These are phyloP conservation scores for Parasarocladium wereldwijsianum DNA, from an alignment of 2,329 filamentous ascomycete genomes.

Conservation along the genomic window DNA sequence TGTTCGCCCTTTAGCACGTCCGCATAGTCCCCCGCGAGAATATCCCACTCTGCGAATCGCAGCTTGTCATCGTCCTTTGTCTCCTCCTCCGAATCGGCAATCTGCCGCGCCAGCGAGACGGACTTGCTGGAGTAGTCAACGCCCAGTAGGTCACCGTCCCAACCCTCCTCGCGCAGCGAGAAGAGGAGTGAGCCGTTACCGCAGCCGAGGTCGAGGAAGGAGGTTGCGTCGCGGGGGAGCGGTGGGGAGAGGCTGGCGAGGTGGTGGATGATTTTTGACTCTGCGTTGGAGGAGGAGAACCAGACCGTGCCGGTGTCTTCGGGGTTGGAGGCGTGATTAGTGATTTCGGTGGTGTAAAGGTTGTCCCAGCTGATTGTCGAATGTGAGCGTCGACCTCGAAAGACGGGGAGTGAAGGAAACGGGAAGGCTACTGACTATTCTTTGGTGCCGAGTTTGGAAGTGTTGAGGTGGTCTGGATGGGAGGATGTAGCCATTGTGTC, in stretches of 20 bases:
- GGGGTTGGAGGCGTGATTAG: conserved; percentile 57
- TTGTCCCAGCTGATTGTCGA: conserved; percentile 65
- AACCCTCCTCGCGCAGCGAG: conserved; percentile 50
- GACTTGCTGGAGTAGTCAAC: conserved; percentile 76
- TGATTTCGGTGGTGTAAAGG: conserved; percentile 56
- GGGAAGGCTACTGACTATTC: conserved; percentile 53
- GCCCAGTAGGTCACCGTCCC: conserved; percentile 59
- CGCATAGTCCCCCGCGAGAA: conserved; percentile 30
- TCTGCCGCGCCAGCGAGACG: conserved; percentile 55
- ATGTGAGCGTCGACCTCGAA: conserved; percentile 4
- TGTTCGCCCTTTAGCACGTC: conserved; percentile 15
- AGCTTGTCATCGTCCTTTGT: conserved; percentile 11
- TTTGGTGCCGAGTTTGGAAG: conserved; percentile 72
- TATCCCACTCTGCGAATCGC: conserved; percentile 45
- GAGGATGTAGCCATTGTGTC: no score
- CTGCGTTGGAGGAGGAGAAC: conserved; percentile 89
- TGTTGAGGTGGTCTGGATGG: conserved; percentile 54
- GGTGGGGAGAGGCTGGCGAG: conserved; percentile 29
- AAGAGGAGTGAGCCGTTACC: conserved; percentile 91
- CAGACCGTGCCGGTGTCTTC: conserved; percentile 79
- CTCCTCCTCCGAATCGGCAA: conserved; percentile 26
- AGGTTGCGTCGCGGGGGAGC: conserved; percentile 19
- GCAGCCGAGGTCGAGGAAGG: conserved; percentile 77
- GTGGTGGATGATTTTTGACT: conserved; percentile 62
- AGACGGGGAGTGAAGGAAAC: conserved; percentile 4